Evolutionary conservation across 306 rosid species (phyloP).

Genomic region (Pyrus betulifolia): DNA sequence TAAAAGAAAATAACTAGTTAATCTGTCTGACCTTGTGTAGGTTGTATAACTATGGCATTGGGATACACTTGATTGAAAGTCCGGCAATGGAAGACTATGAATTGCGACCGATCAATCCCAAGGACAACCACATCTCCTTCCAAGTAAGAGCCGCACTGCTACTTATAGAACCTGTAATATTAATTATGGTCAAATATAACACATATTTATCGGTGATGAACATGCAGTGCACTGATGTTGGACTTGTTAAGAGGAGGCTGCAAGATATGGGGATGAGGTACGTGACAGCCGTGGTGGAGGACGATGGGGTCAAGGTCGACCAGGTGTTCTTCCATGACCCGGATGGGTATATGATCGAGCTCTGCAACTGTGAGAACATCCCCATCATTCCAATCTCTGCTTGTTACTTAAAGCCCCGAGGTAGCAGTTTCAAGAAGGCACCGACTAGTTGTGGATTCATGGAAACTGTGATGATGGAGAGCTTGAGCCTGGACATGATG

Average conservation of each 20-base stretch:
- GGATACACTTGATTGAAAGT: conserved; percentile 73
- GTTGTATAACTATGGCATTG: conserved; percentile 77
- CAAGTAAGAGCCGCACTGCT: conserved; percentile 28
- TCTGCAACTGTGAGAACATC: conserved; percentile 71
- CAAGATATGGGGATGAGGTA: conserved; percentile 68
- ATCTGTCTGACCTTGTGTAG: conserved; percentile 15
- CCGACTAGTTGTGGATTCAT: conserved; percentile 56
- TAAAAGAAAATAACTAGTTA: background rate
- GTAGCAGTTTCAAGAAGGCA: conserved; percentile 45
- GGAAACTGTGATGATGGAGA: conserved; percentile 79
- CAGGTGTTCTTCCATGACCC: conserved; percentile 89
- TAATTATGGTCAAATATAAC: background rate
- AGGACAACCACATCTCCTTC: conserved; percentile 78
- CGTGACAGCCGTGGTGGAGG: conserved; percentile 67
- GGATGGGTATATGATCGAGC: conserved; percentile 75
- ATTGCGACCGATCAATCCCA: conserved; percentile 56
- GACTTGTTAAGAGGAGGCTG: conserved; percentile 59
- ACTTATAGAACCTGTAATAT: background rate
- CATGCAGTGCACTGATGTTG: conserved; percentile 71
- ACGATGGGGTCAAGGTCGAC: conserved; percentile 49
- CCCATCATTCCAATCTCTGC: conserved; percentile 63
- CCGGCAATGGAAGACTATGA: conserved; percentile 48
- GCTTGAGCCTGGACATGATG: conserved; percentile 75
- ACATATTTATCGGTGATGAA: background rate
- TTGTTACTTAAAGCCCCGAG: conserved; percentile 50